Evolutionary conservation across 2,329 filamentous ascomycete genomes (phyloP), one percentile per base, ranked within the genome.

Genomic region (Diaporthe nobilis): DNA sequence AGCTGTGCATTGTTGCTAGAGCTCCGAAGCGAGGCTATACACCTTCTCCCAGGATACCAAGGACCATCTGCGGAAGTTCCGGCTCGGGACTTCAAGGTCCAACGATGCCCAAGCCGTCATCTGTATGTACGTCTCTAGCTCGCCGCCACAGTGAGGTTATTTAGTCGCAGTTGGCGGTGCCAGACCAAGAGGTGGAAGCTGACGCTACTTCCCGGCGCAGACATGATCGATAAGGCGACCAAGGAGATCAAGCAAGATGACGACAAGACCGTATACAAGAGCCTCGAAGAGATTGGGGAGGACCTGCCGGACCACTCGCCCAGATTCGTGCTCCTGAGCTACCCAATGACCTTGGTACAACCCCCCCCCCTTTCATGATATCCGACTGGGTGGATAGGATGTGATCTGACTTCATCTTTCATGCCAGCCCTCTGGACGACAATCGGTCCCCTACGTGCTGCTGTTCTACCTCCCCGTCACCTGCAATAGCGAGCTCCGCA

Each of bases 401-500:
- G 13, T 37, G 47, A 17, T 39, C 20, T 58, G 44, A 58, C 37
- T 28, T 34, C 17, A 22, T 49, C 61, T 65, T 65, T 61, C 44
- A 15, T n/a, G n/a, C 9, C 17, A 97, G 95, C 88, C 92, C 60
- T 95, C 94, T 71, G 97, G 97, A 74, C 92, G 97, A 39, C 85
- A 95, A 58, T 94, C 95, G 7, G 95, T 98, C 4, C 97, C 97
- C 13, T 99, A 99, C 83, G 95, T 98, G 63, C 91, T 98, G 83
- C 87, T 99, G 31, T 98, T 98, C 88, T 98, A 98, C 86, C 92
- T 98, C 31, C 97, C 97, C 10, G 94, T 93, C 71, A 98, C 96
- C 67, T 97, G 95, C 86, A 98, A 98, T 83, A 91, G 90, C 79
- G 94, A 96, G 82, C 88, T 94, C 82, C 92, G 95, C 79, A 98